Conservation (phyloP, 345 rosid genomes). For the Anastatica hierochuntica region DNA sequence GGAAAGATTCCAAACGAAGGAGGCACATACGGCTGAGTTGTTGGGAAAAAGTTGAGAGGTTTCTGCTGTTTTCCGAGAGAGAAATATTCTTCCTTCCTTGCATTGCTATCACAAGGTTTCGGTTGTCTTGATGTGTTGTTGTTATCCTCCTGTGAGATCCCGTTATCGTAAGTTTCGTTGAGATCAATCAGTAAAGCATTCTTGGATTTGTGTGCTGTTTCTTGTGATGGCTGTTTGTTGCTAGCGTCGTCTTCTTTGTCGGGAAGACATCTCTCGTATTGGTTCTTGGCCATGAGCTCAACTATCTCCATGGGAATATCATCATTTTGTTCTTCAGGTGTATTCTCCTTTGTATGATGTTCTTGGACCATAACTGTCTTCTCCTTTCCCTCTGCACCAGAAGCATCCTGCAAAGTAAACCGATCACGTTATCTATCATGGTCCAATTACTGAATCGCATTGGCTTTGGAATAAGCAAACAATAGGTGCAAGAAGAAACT, state of each 20-base stretch:
- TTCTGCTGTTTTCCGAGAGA: slow-evolving; percentile 27
- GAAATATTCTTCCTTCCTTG: slow-evolving; percentile 28
- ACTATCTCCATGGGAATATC: slow-evolving; percentile 94
- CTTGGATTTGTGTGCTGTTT: slow-evolving; percentile 22
- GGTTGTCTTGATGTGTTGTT: slow-evolving; percentile 36
- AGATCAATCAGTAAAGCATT: slow-evolving; percentile 35
- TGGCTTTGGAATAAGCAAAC: too few species aligned
- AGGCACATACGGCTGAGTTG: slow-evolving; percentile 32
- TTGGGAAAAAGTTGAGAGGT: slow-evolving; percentile 35
- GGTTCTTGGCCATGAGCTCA: slow-evolving; percentile 89
- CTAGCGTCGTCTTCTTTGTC: slow-evolving; percentile 38
- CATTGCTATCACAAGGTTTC: slow-evolving; percentile 30
- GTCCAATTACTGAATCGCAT: too few species aligned
- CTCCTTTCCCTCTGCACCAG: slow-evolving; percentile 34
- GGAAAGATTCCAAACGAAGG: slow-evolving; percentile 30
- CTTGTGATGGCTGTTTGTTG: slow-evolving; percentile 30
- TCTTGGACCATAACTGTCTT: slow-evolving; percentile 31
- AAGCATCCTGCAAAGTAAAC: slow-evolving; percentile 43
- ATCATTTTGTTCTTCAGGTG: slow-evolving; percentile 53
- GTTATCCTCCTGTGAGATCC: slow-evolving; percentile 32
- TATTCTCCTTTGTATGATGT: slow-evolving; percentile 28
- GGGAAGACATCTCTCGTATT: slow-evolving; percentile 75
- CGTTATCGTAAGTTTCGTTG: slow-evolving; percentile 32
- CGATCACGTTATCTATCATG: slow-evolving; percentile 7
- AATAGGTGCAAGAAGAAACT: neutral